Base-by-base conservation (phyloP, 1,139 yeast species). In the Spathaspora jeffriesii region DNA sequence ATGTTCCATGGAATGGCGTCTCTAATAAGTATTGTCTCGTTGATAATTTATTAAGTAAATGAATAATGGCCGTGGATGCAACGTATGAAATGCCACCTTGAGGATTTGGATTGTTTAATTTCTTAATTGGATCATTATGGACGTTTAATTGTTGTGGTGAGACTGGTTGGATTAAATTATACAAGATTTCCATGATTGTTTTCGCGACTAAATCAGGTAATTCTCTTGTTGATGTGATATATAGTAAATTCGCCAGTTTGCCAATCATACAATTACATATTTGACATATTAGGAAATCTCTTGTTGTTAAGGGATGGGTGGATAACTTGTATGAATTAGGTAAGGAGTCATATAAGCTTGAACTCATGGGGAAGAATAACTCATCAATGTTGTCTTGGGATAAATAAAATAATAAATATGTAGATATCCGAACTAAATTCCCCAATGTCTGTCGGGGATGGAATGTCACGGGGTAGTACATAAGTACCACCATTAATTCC, bases 251-350 rank as follows among this genome's bases (percentile, higher is more conserved):
- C n/a, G 40, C 20, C 9, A 20, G 40, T n/a, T 43, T 46, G 9
- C 47, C 47, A 31, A 64, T 45, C 1, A 52, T 52, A 17, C 28
- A 23, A 28, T 49, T 68, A 45, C 83, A 76, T 5, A 82, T 59
- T 44, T 84, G 87, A 10, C 77, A 68, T 0, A 85, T 70, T 5
- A 82, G 47, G 51, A 84, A 84, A 62, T 87, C 95, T 52, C 93
- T 64, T 43, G 81, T 77, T 0, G 89, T 82, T 9, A 71, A 56
- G 1, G 73, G 68, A 11, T 65, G 60, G 1, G 72, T 64, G 25
- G 63, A 53, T 5, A 66, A 58, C 54, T 73, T 75, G 62, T 71
- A 79, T 38, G 65, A 67, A 37, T 66, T 66, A 4, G 90, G 89
- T 20, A 84, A 61, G 28, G 68, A 60, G 18, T 73, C 72, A 63